Evolutionary conservation across 2,329 filamentous ascomycete species (phyloP).

Genomic region (Phyllosticta citribraziliensis): DNA sequence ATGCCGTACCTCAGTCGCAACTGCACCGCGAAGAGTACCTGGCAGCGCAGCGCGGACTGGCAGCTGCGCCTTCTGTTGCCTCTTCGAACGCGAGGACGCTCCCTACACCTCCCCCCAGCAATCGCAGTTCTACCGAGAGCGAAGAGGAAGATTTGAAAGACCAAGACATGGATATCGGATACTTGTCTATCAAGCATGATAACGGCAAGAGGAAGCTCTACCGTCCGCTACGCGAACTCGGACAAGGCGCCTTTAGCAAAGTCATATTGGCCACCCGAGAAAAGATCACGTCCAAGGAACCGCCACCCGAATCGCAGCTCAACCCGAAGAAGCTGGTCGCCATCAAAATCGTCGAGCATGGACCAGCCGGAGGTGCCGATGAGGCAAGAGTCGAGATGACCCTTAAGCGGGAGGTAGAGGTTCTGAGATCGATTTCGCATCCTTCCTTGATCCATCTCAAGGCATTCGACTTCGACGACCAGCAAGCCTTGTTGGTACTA

Average conservation of each 20-base stretch:
- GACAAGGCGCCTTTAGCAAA: constrained; percentile 90
- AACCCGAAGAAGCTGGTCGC: constrained; percentile 78
- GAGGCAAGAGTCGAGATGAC: constrained; percentile 90
- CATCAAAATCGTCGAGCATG: constrained; percentile 91
- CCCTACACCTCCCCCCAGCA: constrained; percentile 72
- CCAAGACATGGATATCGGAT: constrained; percentile 29
- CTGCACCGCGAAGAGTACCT: constrained; percentile 73
- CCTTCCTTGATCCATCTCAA: constrained; percentile 86
- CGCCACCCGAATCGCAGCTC: constrained; percentile 38
- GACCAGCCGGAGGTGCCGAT: constrained; percentile 83
- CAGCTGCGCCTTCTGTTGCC: constrained; percentile 15
- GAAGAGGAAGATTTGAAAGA: constrained; percentile 40
- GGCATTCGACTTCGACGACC: constrained; percentile 78
- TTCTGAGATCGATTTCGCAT: constrained; percentile 79
- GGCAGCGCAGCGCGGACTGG: constrained; percentile 65
- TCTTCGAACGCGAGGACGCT: constrained; percentile 18
- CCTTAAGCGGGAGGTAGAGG: constrained; percentile 87
- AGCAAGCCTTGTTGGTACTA: constrained; percentile 73
- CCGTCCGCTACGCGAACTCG: constrained; percentile 69
- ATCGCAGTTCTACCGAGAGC: constrained; percentile 47
- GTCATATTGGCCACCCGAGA: constrained; percentile 86
- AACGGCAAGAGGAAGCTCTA: constrained; percentile 70
- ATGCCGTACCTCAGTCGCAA: constrained; percentile 26
- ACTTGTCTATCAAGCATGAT: constrained; percentile 38
- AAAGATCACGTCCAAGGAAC: constrained; percentile 35